Evolutionary conservation across 2,329 filamentous ascomycete genomes (phyloP).

Genomic region (Ophiostoma ulmi): DNA sequence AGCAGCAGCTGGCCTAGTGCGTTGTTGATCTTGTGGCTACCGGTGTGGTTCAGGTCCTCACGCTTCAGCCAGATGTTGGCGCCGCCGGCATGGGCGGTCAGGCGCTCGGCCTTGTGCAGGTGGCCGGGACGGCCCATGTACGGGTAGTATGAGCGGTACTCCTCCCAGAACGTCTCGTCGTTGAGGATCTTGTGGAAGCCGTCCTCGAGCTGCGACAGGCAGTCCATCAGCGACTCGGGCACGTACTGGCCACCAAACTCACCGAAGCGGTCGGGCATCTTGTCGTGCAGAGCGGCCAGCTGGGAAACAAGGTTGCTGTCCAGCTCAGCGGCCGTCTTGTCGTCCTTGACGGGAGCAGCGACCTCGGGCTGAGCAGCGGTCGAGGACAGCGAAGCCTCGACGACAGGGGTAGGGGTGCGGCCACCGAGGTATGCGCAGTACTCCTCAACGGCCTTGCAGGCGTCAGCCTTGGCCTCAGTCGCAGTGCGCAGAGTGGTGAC

Average conservation of each 20-base stretch:
- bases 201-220: conserved; percentile 79
- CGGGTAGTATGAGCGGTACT: conserved; percentile 90
- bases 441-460: conserved; percentile 65
- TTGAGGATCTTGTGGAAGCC: conserved; percentile 85
- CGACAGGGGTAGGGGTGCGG: conserved; percentile 40
- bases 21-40: conserved; percentile 99
- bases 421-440: conserved; percentile 71
- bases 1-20: conserved; percentile 88
- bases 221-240: conserved; percentile 96
- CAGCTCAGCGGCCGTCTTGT: conserved; percentile 46
- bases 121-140: conserved; percentile 96
- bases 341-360: conserved; percentile 51
- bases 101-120: conserved; percentile 78
- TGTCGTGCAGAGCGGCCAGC: conserved; percentile 73
- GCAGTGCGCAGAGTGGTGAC: conserved; percentile 71
- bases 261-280: conserved; percentile 81
- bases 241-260: conserved; percentile 98
- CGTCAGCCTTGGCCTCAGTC: conserved; percentile 26
- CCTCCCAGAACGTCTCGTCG: conserved; percentile 92
- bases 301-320: conserved; percentile 69
- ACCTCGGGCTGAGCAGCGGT: conserved; percentile 51
- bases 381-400: conserved; percentile 56
- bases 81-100: conserved; percentile 84
- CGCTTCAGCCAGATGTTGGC: conserved; percentile 97
- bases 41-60: conserved; percentile 96